Evolutionary conservation across 1,284 basidiomycete genomes (phyloP), one percentile per base, ranked within the genome.

Genomic region (Ceratobasidium sp.): DNA sequence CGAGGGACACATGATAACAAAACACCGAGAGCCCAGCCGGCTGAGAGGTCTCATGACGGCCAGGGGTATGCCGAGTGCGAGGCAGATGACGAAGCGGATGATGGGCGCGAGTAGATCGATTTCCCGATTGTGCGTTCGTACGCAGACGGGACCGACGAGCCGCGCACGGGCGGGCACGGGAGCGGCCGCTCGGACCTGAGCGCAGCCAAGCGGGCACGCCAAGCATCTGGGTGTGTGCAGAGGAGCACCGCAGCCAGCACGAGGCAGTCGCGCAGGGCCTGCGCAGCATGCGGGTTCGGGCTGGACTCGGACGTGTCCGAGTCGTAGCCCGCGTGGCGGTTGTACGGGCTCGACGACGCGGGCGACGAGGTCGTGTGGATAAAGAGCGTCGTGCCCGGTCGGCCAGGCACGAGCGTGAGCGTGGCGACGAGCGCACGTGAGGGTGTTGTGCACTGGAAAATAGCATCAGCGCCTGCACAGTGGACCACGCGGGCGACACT

Each of bases 281-380:
- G 66, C 6, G 66, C 66, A 8, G 53, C 66, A 29, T 69, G 66
- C 16, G 66, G 66, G 39, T 69, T 69, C 31, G 66, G 66, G 43
- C 66, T 69, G 24, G 66, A 51, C 39, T 69, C 66, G 51, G 66
- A 69, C 1, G 66, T 58, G 66, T 69, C 66, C 66, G 66, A 69
- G 53, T 69, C 66, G 66, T 69, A 69, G 7, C 64, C 64, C 19
- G 51, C 51, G 16, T 53, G 24, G n/a, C 49, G 64, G 16, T 34
- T 22, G 48, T 66, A 66, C 9, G 53, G 34, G 24, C 22, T 48
- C 9, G 51, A 24, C 13, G 66, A 58, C n/a, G 53, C 51, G 13
- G 66, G 66, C 27, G 58, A 29, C 51, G 66, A 43, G 39, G 51
- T 69, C 2, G 66, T 69, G 66, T 69, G 66, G 7, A 69, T 43